These are phyloP conservation scores for Raffaelea ambrosiae DNA, from an alignment of 2,329 filamentous ascomycete genomes.

Conservation along the genomic window DNA sequence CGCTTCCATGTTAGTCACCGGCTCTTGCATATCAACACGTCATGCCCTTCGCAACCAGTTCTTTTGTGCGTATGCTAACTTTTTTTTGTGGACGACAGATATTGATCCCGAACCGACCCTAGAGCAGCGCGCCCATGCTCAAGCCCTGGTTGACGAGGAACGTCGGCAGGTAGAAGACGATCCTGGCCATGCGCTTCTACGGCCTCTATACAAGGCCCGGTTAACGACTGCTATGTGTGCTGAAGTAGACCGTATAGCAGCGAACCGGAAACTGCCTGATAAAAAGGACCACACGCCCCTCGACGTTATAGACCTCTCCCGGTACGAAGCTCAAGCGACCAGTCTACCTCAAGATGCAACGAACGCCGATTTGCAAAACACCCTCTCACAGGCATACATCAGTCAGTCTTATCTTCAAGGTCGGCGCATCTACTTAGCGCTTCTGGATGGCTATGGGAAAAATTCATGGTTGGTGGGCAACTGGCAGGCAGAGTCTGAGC, in stretches of 20 bases:
- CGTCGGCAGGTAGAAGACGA: conserved; percentile 32
- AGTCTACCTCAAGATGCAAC: conserved; percentile 10
- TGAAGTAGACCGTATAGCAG: conserved; percentile 61
- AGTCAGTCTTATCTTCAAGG: conserved; percentile 41
- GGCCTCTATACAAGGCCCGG: conserved; percentile 38
- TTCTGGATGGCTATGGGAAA: conserved; percentile 76
- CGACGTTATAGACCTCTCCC: conserved; percentile 61
- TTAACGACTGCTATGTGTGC: conserved; percentile 59
- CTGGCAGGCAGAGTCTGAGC: conserved; percentile 64
- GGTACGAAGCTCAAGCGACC: conserved; percentile 71
- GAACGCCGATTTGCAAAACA: conserved; percentile 44
- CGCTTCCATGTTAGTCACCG: conserved; percentile 64
- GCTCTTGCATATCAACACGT: background rate
- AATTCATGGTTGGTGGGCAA: conserved; percentile 91
- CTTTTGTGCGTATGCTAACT: conserved; percentile 8
- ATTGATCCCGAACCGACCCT: conserved; percentile 67
- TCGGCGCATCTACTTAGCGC: conserved; percentile 49
- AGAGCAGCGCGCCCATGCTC: conserved; percentile 55
- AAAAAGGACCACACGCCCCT: conserved; percentile 25
- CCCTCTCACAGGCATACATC: conserved; percentile 47
- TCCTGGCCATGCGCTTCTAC: conserved; percentile 50
- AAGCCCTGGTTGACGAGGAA: conserved; percentile 62
- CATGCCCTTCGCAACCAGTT: background rate
- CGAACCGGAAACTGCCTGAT: conserved; percentile 5
- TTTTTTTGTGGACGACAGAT: conserved; percentile 42